These are phyloP conservation scores for Penicillium janthinellum DNA, from an alignment of 2,329 filamentous ascomycete species.

Conservation along the genomic window DNA sequence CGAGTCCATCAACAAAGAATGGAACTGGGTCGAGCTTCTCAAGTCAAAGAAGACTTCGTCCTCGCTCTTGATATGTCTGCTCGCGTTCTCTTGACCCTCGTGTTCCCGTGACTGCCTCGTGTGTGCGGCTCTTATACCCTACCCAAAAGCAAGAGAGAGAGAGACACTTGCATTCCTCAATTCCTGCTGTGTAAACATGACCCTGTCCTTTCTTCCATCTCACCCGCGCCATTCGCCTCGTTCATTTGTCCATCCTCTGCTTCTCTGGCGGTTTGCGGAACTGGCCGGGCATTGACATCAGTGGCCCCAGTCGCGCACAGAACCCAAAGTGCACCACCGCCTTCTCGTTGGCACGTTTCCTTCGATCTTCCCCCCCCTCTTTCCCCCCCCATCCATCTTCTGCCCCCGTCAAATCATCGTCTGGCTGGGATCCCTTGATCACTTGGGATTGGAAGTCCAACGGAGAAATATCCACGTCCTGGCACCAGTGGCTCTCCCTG, in stretches of 20 bases:
- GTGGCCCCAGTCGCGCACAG: constrained; percentile 8
- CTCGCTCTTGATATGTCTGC: background rate
- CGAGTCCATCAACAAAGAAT: background rate
- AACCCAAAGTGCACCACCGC: constrained; percentile 10
- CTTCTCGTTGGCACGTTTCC: constrained; percentile 24
- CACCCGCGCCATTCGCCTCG: background rate
- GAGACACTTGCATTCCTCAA: constrained; percentile 2
- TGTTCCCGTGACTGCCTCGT: background rate
- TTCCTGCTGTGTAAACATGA: constrained; percentile 13
- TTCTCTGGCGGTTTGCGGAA: constrained; percentile 6
- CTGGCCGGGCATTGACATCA: constrained; percentile 12
- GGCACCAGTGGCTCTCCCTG: background rate
- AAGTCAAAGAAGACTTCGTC: background rate
- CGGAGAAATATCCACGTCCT: constrained; percentile 21
- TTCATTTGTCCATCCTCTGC: constrained; percentile 1
- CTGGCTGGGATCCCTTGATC: constrained; percentile 22
- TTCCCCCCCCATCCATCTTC: constrained; percentile 9
- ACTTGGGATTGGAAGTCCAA: constrained; percentile 17
- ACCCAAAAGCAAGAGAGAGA: background rate
- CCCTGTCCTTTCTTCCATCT: background rate
- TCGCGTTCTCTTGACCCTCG: background rate
- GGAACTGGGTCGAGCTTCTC: background rate
- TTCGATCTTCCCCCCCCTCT: constrained; percentile 13
- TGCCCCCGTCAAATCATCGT: constrained; percentile 23
- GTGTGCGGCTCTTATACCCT: background rate